Evolutionary conservation across 177 flowering plant species (phyloP).

Genomic region (Vitis hybrid): DNA sequence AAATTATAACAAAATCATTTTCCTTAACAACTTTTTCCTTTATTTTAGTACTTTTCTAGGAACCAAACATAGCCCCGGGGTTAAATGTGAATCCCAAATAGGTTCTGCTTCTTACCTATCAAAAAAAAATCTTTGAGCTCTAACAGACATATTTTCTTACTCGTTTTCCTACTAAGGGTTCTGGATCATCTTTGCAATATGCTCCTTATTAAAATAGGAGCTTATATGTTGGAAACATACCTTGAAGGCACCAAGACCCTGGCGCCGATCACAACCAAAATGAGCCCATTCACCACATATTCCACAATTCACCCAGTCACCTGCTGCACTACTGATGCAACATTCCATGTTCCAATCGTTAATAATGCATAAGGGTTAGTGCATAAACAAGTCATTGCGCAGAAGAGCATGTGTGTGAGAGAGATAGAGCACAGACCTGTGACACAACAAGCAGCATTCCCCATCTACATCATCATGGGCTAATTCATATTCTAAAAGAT

Average conservation of each 20-base stretch:
- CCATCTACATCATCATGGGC: slow-evolving; percentile 99
- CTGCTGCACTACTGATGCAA: slow-evolving; percentile 91
- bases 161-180: too few relatives aligned
- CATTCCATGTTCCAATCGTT: slow-evolving; percentile 5
- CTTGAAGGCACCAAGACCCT: slow-evolving; percentile 98
- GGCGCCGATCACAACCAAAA: slow-evolving; percentile 95
- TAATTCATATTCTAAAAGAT: slow-evolving; percentile 91
- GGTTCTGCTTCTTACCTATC: too few relatives aligned
- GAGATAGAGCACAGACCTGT: slow-evolving; percentile 52
- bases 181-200: neutral
- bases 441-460: slow-evolving; percentile 95
- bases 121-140: too few relatives aligned
- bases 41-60: too few relatives aligned
- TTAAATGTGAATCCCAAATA: too few relatives aligned
- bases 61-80: too few relatives aligned
- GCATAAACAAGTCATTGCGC: neutral
- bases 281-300: slow-evolving; percentile 99
- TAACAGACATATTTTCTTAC: too few relatives aligned
- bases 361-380: neutral
- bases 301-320: slow-evolving; percentile 99
- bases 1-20: too few relatives aligned
- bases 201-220: neutral
- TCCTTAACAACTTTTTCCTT: too few relatives aligned
- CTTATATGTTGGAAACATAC: slow-evolving; percentile 27
- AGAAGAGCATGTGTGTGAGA: slow-evolving; percentile 2